phyloP scores from a whole-genome alignment of 129 eudicot genomes.

The Ambrosia trifida region DNA sequence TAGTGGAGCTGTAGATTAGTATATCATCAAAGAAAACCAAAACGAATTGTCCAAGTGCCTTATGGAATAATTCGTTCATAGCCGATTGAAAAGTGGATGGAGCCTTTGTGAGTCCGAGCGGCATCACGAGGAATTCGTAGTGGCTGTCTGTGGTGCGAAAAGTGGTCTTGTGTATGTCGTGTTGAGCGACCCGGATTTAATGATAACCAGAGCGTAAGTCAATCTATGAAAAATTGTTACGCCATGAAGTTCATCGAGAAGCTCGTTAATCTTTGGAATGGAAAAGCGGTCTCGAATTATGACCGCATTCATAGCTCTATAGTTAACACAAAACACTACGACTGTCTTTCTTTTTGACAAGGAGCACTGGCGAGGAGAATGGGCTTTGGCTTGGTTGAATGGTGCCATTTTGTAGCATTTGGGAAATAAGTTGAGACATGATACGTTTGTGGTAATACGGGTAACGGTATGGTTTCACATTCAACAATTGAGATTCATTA shows the following conservation, averaged over 20 bases:
- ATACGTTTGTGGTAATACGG: not conserved
- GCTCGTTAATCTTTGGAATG: no score
- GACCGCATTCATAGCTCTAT: no score
- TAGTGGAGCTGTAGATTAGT: conserved; percentile 1
- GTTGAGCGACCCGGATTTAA: no score
- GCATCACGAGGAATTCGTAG: no score
- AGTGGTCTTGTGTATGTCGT: no score
- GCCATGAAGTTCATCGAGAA: no score
- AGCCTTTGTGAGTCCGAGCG: no score
- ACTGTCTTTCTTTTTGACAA: not conserved
- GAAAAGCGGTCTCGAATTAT: no score
- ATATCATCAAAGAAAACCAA: conserved; percentile 12
- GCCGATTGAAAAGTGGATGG: conserved; percentile 12
- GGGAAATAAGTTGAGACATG: not conserved
- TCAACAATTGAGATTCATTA: not conserved
- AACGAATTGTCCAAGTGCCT: not conserved
- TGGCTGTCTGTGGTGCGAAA: no score
- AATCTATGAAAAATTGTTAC: no score
- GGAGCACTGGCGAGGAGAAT: not conserved
- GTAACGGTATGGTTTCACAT: not conserved
- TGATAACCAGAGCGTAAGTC: not conserved
- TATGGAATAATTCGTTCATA: not conserved
- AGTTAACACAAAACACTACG: not conserved
- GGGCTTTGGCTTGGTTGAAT: no score
- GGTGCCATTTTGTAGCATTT: not conserved